These are phyloP conservation scores for Cryoendolithus antarcticus DNA, from an alignment of 2,329 filamentous ascomycete species.

Conservation along the genomic window DNA sequence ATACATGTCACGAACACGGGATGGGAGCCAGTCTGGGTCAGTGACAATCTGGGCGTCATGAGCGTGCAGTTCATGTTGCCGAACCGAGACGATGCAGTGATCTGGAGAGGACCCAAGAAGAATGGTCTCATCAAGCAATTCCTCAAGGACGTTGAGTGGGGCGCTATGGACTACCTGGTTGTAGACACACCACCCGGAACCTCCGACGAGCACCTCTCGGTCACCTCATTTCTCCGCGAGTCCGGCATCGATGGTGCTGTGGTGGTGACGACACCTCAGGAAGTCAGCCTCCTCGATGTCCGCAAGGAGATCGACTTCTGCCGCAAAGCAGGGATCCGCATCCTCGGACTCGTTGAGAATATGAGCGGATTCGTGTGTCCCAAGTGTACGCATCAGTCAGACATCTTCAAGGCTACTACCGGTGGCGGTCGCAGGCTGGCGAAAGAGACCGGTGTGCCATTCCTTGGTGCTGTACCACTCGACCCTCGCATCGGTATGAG, in stretches of 20 bases:
- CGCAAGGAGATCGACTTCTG: slow-evolving; percentile 98
- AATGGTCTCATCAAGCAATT: slow-evolving; percentile 98
- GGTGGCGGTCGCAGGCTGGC: slow-evolving; percentile 74
- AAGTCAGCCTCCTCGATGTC: slow-evolving; percentile 83
- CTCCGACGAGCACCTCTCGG: slow-evolving; percentile 85
- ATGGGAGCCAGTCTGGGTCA: slow-evolving; percentile 92
- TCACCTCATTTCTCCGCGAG: slow-evolving; percentile 83
- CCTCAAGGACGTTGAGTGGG: slow-evolving; percentile 95
- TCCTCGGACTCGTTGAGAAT: slow-evolving; percentile 89
- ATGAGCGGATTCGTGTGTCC: slow-evolving; percentile 97
- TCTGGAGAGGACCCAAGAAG: slow-evolving; percentile 97
- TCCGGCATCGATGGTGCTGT: slow-evolving; percentile 89
- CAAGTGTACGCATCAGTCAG: slow-evolving; percentile 64
- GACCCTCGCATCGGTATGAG: slow-evolving; percentile 93
- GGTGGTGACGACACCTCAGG: slow-evolving; percentile 87
- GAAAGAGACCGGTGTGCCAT: slow-evolving; percentile 75
- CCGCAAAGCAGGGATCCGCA: slow-evolving; percentile 76
- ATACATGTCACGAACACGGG: slow-evolving; percentile 82
- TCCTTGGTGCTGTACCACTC: slow-evolving; percentile 77
- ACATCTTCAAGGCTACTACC: slow-evolving; percentile 86
- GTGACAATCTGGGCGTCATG: slow-evolving; percentile 91
- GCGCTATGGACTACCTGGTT: slow-evolving; percentile 80
- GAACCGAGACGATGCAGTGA: slow-evolving; percentile 84
- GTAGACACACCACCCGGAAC: slow-evolving; percentile 95
- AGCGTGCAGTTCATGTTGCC: slow-evolving; percentile 98